Base-by-base conservation (phyloP, 495 filamentous ascomycete genomes). In the Aspergillus kassunensis region DNA sequence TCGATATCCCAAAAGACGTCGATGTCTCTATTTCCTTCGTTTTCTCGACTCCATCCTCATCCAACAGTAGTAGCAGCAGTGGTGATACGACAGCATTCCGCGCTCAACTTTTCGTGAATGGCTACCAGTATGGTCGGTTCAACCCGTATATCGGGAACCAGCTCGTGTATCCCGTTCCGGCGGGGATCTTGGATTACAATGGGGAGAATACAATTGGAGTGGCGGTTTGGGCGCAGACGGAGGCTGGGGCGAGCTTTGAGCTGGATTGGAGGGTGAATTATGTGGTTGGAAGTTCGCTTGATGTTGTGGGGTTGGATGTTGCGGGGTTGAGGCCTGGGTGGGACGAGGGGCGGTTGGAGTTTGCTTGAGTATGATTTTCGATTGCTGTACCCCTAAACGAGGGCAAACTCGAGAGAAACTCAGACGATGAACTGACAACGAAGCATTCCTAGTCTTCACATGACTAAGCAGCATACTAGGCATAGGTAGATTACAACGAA, bases 71-170 rank as follows among this genome's bases (percentile, higher is more conserved):
- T 12, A 40, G 11, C 35, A 37, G 35, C 16, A 37, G n/a, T 20
- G 10, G 37, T 12, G 18, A 7, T 40, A 12, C 18, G 18, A 58
- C 56, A 8, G 61, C 65, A 0, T 71, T 68, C 34, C 65, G 73
- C 6, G 67, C 69, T 0, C 68, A 73, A 58, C 48, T 74, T 27
- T 75, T 73, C 48, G 65, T 77, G 7, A 77, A 77, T 44, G 73
- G 73, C n/a, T 75, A 79, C 55, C 76, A 80, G 57, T 77, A 74
- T 39, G 76, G 74, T 19, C 72, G 77, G 35, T 80, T 62, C 44
- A 59, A 77, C 13, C 70, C 76, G 4, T 65, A 77, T 51, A 73
- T 79, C 36, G 77, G 76, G 0, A 76, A 77, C 12, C 75, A 80
- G 64, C 72, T 77, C 1, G 66, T 62, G 19, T 80, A 73, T 55